A percentile compares a stretch with the other conserved stretches of the same genome.
phyloP scores from a whole-genome alignment of 2,329 filamentous ascomycete species.

The Trichoderma harzianum region DNA sequence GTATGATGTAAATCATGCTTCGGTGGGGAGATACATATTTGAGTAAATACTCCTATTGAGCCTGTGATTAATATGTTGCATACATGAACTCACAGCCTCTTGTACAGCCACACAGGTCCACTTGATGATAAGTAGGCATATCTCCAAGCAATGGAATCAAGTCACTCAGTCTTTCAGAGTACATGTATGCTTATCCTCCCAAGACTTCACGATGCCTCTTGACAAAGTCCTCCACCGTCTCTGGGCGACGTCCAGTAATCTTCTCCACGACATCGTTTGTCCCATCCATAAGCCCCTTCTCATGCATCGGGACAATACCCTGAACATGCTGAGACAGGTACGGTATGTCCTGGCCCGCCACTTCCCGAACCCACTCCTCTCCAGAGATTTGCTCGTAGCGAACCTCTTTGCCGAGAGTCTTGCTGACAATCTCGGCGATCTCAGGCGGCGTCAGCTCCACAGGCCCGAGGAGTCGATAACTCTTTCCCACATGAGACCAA shows the following conservation, averaged over 20 bases:
- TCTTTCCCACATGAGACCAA: neutral
- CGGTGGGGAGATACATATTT: neutral
- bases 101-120: neutral
- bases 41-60: neutral
- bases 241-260: neutral
- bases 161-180: neutral
- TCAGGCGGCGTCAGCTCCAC: neutral
- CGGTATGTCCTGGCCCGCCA: neutral
- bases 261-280: neutral
- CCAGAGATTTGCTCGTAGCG: neutral
- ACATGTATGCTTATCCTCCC: neutral
- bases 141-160: neutral
- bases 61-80: neutral
- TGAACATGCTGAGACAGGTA: neutral
- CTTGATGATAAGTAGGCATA: neutral
- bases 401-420: neutral
- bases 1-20: neutral
- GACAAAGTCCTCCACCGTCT: neutral
- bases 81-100: neutral
- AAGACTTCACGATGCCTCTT: neutral
- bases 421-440: neutral
- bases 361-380: neutral
- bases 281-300: neutral
- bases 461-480: neutral
- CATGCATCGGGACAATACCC: neutral